Percentiles rank a stretch among this genome's conserved stretches.
Evolutionary conservation across 1,139 yeast species (phyloP).

Genomic region (Pichiaceae sp.): DNA sequence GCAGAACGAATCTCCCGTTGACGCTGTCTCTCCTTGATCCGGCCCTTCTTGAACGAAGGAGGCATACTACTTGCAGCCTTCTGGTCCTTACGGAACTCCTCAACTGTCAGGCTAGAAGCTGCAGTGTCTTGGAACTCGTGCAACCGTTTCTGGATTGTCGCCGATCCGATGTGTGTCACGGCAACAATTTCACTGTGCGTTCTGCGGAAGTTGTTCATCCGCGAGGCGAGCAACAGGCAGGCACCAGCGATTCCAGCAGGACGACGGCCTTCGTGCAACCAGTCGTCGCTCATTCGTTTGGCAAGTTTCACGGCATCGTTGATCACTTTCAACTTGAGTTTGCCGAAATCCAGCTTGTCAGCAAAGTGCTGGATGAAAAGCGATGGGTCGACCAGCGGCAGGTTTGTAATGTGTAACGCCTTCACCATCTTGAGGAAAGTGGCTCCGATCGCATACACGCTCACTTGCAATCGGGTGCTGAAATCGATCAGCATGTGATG

Average conservation of each 20-base stretch:
- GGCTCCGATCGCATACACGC: slow-evolving; percentile 92
- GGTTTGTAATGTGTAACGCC: slow-evolving; percentile 58
- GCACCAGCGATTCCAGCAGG: slow-evolving; percentile 99
- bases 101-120: slow-evolving; percentile 66
- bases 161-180: slow-evolving; percentile 92
- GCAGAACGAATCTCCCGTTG: slow-evolving; percentile 24
- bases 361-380: slow-evolving; percentile 91
- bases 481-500: slow-evolving; percentile 95
- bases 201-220: slow-evolving; percentile 91
- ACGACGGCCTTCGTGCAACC: slow-evolving; percentile 94
- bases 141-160: slow-evolving; percentile 81
- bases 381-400: slow-evolving; percentile 92
- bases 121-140: slow-evolving; percentile 78
- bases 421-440: slow-evolving; percentile 89
- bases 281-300: slow-evolving; percentile 85
- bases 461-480: slow-evolving; percentile 79
- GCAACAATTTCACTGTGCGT: slow-evolving; percentile 92
- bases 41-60: slow-evolving; percentile 65
- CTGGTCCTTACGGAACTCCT: slow-evolving; percentile 49
- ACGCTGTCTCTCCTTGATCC: slow-evolving; percentile 30
- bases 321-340: slow-evolving; percentile 62
- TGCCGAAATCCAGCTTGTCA: slow-evolving; percentile 72
- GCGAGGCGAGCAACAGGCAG: slow-evolving; percentile 81
- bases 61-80: slow-evolving; percentile 54
- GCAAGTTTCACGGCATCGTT: slow-evolving; percentile 83